Evolutionary conservation across 495 filamentous ascomycete genomes (phyloP).

Genomic region (Thermothielavioides terrestris): DNA sequence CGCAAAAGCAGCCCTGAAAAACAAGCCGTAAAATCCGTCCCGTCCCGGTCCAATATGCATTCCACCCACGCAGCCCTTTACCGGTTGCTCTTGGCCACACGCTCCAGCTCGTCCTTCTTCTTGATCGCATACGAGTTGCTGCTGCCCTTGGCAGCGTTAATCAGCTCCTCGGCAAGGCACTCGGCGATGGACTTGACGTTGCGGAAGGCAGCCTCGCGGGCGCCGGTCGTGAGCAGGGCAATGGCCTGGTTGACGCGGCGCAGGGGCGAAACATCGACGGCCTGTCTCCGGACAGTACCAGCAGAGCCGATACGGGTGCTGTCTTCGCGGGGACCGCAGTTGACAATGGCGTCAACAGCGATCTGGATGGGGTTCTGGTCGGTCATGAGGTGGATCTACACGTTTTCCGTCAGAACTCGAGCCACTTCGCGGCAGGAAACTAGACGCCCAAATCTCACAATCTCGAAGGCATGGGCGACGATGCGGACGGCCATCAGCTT

Average conservation of each 20-base stretch:
- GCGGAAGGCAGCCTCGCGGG: conserved; percentile 93
- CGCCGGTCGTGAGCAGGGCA: conserved; percentile 92
- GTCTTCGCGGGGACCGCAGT: conserved; percentile 99
- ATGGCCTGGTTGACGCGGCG: conserved; percentile 99
- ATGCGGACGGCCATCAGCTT: conserved; percentile 99
- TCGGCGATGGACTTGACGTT: conserved; percentile 98
- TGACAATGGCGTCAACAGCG: conserved; percentile 98
- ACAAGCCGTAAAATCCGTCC: conserved; percentile 43
- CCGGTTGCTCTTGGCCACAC: conserved; percentile 99
- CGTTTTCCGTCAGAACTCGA: conserved; percentile 3
- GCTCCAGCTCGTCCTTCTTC: conserved; percentile 99
- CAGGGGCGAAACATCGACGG: conserved; percentile 98
- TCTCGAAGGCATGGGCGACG: conserved; percentile 97
- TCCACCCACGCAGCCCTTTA: conserved; percentile 46
- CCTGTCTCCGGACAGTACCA: conserved; percentile 98
- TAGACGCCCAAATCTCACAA: conserved; percentile 57
- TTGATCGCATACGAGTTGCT: conserved; percentile 99
- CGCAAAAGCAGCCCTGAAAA: conserved; percentile 42
- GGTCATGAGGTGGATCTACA: conserved; percentile 98
- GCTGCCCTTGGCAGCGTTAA: conserved; percentile 99
- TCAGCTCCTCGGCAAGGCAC: conserved; percentile 98
- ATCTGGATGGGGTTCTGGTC: conserved; percentile 99
- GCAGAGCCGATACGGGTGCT: conserved; percentile 98
- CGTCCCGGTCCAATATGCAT: conserved; percentile 27
- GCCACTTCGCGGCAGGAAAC: neutral